These are phyloP conservation scores for Blastobotrys proliferans DNA, from an alignment of 1,139 yeast genomes.

Conservation along the genomic window DNA sequence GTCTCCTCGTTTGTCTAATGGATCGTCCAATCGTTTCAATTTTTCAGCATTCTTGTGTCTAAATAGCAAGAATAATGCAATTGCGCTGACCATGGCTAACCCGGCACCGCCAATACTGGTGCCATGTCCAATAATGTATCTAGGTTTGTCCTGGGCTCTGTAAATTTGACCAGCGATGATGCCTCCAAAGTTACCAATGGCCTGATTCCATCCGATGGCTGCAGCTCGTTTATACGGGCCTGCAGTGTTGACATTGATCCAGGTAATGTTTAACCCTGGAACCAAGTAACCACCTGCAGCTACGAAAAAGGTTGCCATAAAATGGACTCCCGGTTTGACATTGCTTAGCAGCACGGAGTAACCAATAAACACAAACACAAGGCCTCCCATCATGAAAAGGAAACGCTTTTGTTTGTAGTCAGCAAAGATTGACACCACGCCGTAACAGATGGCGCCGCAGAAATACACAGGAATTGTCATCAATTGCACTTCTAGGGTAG, in stretches of 20 bases:
- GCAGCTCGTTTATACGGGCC: slow-evolving; percentile 40
- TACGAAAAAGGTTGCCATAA: slow-evolving; percentile 37
- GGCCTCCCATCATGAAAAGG: slow-evolving; percentile 23
- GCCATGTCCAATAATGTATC: slow-evolving; percentile 34
- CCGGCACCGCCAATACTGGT: slow-evolving; percentile 10
- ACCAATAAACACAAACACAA: slow-evolving; percentile 37
- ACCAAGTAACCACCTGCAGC: slow-evolving; percentile 39
- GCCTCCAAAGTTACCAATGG: slow-evolving; percentile 42
- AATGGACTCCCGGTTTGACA: slow-evolving; percentile 19
- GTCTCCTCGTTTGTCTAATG: slow-evolving; percentile 2
- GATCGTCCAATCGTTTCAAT: neutral
- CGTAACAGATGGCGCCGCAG: slow-evolving; percentile 34
- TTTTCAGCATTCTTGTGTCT: neutral
- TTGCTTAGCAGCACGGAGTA: slow-evolving; percentile 15
- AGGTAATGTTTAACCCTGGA: slow-evolving; percentile 38
- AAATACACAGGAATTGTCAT: slow-evolving; percentile 38
- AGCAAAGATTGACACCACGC: slow-evolving; percentile 33
- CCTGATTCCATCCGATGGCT: slow-evolving; percentile 42
- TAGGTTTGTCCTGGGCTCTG: slow-evolving; percentile 35
- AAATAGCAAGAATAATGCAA: neutral
- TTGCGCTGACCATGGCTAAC: slow-evolving; percentile 3
- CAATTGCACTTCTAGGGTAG: slow-evolving; percentile 27
- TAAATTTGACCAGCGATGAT: slow-evolving; percentile 39
- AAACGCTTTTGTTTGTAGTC: slow-evolving; percentile 33
- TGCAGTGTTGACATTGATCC: slow-evolving; percentile 40